Conservation (phyloP, 2,329 filamentous ascomycete species). For the Ceratocystis destructans region DNA sequence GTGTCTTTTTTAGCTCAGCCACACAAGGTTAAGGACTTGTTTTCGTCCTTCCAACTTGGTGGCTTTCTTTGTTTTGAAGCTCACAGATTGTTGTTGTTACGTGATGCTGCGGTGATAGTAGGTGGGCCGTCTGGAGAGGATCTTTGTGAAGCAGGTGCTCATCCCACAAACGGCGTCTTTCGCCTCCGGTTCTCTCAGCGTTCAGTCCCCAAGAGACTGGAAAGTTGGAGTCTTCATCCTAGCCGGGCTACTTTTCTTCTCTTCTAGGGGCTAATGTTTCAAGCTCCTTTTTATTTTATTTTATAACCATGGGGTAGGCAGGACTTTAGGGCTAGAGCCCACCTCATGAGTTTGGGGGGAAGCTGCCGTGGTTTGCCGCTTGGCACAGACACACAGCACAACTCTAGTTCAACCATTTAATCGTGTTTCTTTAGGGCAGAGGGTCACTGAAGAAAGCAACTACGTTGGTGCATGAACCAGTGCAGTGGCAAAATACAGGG, state of each 20-base stretch:
- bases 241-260: not conserved
- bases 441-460: not conserved
- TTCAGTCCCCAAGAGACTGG: not conserved
- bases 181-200: not conserved
- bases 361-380: not conserved
- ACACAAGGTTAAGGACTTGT: no score
- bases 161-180: not conserved
- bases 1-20: no score
- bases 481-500: not conserved
- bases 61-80: not conserved
- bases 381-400: constrained; percentile 4
- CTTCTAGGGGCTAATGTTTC: constrained; percentile 1
- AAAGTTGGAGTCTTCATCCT: not conserved
- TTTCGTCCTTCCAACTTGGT: no score
- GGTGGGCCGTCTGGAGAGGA: no score
- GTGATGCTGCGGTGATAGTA: no score
- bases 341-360: not conserved
- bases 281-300: not conserved
- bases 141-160: no score
- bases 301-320: no score
- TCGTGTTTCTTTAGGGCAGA: not conserved
- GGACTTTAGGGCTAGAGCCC: constrained; percentile 6
- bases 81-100: not conserved
- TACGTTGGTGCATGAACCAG: not conserved
- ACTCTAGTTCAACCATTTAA: not conserved